These are phyloP conservation scores for Nyssa sinensis DNA, from an alignment of 148 eudicot species.

Conservation along the genomic window DNA sequence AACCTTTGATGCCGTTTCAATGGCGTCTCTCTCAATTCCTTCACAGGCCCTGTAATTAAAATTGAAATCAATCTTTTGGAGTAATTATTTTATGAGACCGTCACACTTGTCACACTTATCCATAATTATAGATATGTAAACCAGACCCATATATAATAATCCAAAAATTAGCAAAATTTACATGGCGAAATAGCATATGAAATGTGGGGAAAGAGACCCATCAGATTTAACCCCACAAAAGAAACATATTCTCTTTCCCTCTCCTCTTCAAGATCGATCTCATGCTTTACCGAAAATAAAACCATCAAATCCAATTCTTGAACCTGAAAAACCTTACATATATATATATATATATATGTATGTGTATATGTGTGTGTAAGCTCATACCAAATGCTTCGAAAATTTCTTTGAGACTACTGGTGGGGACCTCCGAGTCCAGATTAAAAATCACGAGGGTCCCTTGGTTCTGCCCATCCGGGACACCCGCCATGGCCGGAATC, in stretches of 20 bases:
- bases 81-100: too few relatives aligned
- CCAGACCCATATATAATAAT: background rate
- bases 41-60: conserved; percentile 50
- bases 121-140: background rate
- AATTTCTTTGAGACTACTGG: conserved; percentile 34
- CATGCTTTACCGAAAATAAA: background rate
- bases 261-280: too few relatives aligned
- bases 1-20: conserved; percentile 61
- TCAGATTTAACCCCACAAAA: background rate
- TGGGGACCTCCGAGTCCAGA: conserved; percentile 39
- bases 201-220: background rate
- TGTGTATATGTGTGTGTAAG: too few relatives aligned
- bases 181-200: background rate
- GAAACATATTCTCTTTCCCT: too few relatives aligned
- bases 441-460: conserved; percentile 80
- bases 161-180: background rate
- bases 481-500: conserved; percentile 38
- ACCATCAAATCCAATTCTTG: background rate
- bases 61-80: background rate
- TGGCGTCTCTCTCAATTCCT: conserved; percentile 85
- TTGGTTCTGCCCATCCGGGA: conserved; percentile 69
- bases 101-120: background rate
- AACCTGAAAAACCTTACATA: background rate
- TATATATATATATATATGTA: too few relatives aligned
- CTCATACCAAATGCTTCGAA: conserved; percentile 62